Base-by-base conservation (phyloP, 441 rosid species). In the Macaranga tanarius region DNA sequence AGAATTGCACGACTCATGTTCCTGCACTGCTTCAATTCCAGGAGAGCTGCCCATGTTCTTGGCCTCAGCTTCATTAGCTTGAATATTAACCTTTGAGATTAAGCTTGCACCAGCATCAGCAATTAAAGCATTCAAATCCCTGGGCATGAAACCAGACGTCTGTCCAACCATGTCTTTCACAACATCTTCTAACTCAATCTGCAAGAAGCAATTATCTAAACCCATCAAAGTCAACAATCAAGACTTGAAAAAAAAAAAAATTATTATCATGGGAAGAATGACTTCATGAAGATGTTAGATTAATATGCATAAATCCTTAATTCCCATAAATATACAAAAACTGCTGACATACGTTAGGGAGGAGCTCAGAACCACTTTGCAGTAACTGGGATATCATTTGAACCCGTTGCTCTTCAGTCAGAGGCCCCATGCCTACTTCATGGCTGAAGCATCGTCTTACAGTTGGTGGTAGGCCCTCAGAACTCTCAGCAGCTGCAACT, bases 361-460 rank as follows among this genome's bases (percentile, higher is more conserved):
- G 87, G 75, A 89, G 80, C 70, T 90, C 85, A 73, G 91, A 80
- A 82, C 89, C 82, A 67, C 84, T 86, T 84, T 89, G 87, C 75
- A 95, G 86, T 68, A 87, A 85, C 82, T 79, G 93, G 72, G 90
- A 78, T 81, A 92, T 70, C 90, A 95, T 86, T 79, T 87, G 86
- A 63, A 78, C 84, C 80, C 99, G 88, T 82, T 92, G 95, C 67
- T 95, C 95, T 82, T 90, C 99, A 71, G 89, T 85, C 67, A 91
- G 80, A 76, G 95, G 85, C 68, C 86, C 89, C 95, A 95, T 89
- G 61, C 86, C 85, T 81, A 95, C 81, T 82, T 95, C 99, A 75
- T 95, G 98, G 86, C 98, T 92, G 83, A 95, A 92, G 89, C 99
- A 95, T 80, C 98, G 96, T 76, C 98, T 83, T 71, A 95, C 85